Evolutionary conservation across 148 eudicot species (phyloP), one percentile per base, ranked within the genome.

Genomic region (Amaranthus hypochondriacus): DNA sequence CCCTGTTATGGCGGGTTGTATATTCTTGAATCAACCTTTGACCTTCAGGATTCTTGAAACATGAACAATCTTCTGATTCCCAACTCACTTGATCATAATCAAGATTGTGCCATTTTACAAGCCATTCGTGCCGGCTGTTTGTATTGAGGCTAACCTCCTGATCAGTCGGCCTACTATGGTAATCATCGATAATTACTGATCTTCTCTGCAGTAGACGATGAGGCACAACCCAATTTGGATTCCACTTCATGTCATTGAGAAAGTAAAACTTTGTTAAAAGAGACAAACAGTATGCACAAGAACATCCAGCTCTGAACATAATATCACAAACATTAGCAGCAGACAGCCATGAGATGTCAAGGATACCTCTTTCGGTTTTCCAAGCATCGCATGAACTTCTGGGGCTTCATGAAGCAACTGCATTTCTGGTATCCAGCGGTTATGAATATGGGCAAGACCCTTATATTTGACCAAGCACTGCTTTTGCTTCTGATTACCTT

Each of bases 401-500:
- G 90, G 84, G 69, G 81, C 88, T 83, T 88, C 91, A 78, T 78
- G 73, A 76, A 82, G 85, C 80, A 92, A 62, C 48, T 76, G 87
- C 66, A 68, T 53, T 70, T 90, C 93, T 43, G 93, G 62, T 54
- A 90, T 69, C 98, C 98, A 92, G 61, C 75, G 78, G 69, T 89
- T 90, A 84, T 90, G 89, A 71, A 85, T 55, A 84, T 90, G 96
- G 64, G 98, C 89, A 86, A 92, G 89, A 75, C 96, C 98, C 71
- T 82, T 89, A 77, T 87, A 92, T 82, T 90, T 92, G 73, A 86
- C 90, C 60, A 90, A 81, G 77, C 81, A 92, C 61, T 90, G 87
- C 81, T 77, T 89, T 77, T 89, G 89, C 75, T 64, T 79, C 64
- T 54, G 80, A 42, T 62, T 73, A 50, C 85, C 98, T 92, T 75